phyloP scores from a whole-genome alignment of 805 yeast species.

The Kodamaea laetipori region DNA sequence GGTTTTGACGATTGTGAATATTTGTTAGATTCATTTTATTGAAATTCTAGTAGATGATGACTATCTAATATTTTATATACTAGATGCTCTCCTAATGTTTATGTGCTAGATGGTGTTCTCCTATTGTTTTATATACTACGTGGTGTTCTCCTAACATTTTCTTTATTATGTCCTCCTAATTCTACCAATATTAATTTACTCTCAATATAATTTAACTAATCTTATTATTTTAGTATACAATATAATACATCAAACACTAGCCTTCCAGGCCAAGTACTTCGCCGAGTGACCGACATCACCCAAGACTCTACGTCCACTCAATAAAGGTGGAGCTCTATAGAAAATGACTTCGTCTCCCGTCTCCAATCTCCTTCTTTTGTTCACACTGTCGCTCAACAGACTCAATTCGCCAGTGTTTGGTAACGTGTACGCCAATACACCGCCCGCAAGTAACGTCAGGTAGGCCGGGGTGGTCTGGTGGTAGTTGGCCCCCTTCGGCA shows the following conservation, averaged over 20 bases:
- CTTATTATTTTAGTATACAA: constrained; percentile 1
- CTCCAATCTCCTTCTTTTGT: constrained; percentile 26
- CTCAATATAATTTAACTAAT: background rate
- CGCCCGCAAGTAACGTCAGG: constrained; percentile 41
- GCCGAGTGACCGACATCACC: constrained; percentile 84
- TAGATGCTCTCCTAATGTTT: no score
- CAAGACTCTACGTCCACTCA: constrained; percentile 34
- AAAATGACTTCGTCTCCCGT: constrained; percentile 45
- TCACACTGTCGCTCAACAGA: constrained; percentile 24
- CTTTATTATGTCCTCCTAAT: no score
- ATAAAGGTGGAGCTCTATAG: constrained; percentile 69
- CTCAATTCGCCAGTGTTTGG: constrained; percentile 20
- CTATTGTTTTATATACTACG: no score
- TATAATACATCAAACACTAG: constrained; percentile 10
- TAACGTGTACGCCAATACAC: constrained; percentile 38
- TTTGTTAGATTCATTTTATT: no score
- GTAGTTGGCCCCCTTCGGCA: constrained; percentile 20
- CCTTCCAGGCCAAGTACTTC: constrained; percentile 57
- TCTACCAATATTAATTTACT: no score
- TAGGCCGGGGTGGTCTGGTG: constrained; percentile 37
- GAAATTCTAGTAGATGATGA: no score
- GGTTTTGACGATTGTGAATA: no score
- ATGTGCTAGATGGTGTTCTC: no score
- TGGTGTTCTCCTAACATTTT: no score
- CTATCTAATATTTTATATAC: no score